Percentiles rank a stretch among this genome's conserved stretches.
Conservation (phyloP, 2,329 filamentous ascomycete species). For the Cladosporium velox region DNA sequence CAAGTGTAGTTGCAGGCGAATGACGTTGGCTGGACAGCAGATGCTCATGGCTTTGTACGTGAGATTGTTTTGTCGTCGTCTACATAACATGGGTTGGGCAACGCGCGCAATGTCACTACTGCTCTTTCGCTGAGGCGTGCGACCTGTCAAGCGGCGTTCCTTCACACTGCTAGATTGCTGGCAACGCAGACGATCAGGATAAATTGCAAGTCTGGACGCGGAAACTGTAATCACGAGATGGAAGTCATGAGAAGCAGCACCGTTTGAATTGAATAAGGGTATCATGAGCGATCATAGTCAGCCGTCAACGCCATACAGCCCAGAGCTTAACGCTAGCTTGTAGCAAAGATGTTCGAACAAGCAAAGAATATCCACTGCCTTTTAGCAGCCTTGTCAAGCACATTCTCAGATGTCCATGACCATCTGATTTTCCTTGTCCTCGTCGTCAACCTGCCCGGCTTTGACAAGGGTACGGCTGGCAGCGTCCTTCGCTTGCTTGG, state of each 20-base stretch:
- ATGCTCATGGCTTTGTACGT: neutral
- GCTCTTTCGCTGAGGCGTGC: too few species aligned
- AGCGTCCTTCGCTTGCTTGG: neutral
- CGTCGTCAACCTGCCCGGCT: neutral
- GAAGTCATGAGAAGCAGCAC: neutral
- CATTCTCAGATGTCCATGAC: slow-evolving; percentile 6
- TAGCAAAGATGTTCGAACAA: slow-evolving; percentile 2
- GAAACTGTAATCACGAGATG: neutral
- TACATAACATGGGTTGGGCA: neutral
- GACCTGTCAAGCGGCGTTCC: too few species aligned
- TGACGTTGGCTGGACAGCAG: neutral
- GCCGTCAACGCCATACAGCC: neutral
- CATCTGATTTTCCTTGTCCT: slow-evolving; percentile 22
- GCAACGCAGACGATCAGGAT: neutral
- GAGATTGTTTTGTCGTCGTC: neutral
- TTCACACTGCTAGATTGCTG: neutral
- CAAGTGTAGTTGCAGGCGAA: neutral
- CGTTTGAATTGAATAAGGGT: slow-evolving; percentile 5
- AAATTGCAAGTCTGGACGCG: neutral
- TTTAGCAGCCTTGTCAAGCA: neutral
- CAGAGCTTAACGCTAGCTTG: neutral
- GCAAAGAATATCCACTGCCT: neutral
- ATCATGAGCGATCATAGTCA: slow-evolving; percentile 11
- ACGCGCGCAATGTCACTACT: neutral
- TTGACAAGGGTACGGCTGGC: neutral